Percentiles rank a stretch among this genome's conserved stretches.
Conservation (phyloP, 805 yeast species). For the Cyberlindnera bimundalis region DNA sequence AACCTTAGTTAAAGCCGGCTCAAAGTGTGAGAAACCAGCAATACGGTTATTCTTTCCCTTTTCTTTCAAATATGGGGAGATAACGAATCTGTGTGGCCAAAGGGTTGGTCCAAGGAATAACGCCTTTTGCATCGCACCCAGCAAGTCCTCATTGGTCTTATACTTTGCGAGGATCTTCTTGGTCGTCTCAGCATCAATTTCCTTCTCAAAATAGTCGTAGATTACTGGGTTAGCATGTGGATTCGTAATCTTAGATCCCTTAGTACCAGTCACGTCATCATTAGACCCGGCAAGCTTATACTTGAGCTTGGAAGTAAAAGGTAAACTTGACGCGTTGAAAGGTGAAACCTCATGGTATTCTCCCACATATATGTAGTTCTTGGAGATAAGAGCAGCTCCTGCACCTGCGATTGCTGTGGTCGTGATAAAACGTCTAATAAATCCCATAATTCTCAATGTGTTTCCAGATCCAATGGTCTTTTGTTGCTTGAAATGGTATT, state of each 20-base stretch:
- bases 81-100: slow-evolving; percentile 22
- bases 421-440: slow-evolving; percentile 6
- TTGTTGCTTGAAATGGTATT: too few species aligned
- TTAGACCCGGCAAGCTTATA: slow-evolving; percentile 7
- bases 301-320: slow-evolving; percentile 5
- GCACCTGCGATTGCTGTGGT: slow-evolving; percentile 10
- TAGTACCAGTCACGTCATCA: slow-evolving; percentile 13
- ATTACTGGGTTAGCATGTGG: slow-evolving; percentile 17
- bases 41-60: slow-evolving; percentile 18
- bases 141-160: slow-evolving; percentile 22
- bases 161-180: slow-evolving; percentile 17
- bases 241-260: slow-evolving; percentile 11
- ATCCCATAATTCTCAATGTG: slow-evolving; percentile 3
- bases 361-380: slow-evolving; percentile 19
- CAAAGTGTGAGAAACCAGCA: slow-evolving; percentile 19
- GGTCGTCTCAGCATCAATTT: slow-evolving; percentile 16
- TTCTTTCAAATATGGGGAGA: slow-evolving; percentile 18
- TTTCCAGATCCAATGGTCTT: not conserved
- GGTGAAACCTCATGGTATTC: slow-evolving; percentile 18
- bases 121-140: slow-evolving; percentile 22
- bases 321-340: slow-evolving; percentile 2
- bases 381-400: slow-evolving; percentile 6
- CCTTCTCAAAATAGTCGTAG: slow-evolving; percentile 23
- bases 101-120: slow-evolving; percentile 24
- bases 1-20: slow-evolving; percentile 18